Percentiles rank a stretch among this genome's conserved stretches.
Evolutionary conservation across 805 yeast species (phyloP).

Genomic region (Monosporozyma solicola): DNA sequence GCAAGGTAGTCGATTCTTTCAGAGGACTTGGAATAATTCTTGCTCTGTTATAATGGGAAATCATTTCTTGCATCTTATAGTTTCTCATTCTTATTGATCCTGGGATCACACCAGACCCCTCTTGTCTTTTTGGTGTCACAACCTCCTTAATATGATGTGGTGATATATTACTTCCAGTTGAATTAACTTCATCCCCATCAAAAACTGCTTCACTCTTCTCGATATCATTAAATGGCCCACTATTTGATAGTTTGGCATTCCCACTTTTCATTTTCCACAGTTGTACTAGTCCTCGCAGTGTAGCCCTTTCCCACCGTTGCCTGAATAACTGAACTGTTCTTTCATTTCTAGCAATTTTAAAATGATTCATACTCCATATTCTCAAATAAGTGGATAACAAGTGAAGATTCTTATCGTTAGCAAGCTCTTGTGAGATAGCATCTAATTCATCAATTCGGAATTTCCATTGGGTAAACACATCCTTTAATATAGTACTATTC

Average conservation of each 20-base stretch:
- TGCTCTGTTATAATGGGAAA: slow-evolving; percentile 28
- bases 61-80: slow-evolving; percentile 31
- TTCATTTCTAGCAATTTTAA: slow-evolving; percentile 30
- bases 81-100: slow-evolving; percentile 32
- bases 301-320: slow-evolving; percentile 35
- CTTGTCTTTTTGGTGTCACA: background rate
- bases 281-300: slow-evolving; percentile 28
- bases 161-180: background rate
- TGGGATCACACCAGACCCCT: slow-evolving; percentile 21
- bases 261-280: slow-evolving; percentile 28
- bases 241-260: slow-evolving; percentile 3
- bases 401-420: slow-evolving; percentile 18
- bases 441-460: slow-evolving; percentile 10
- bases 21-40: slow-evolving; percentile 33
- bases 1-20: slow-evolving; percentile 17
- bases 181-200: background rate
- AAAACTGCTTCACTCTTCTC: background rate
- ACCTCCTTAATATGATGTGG: background rate
- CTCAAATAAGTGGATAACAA: slow-evolving; percentile 22
- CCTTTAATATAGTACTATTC: background rate
- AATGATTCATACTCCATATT: slow-evolving; percentile 28
- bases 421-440: slow-evolving; percentile 9
- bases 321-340: slow-evolving; percentile 28
- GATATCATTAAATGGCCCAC: background rate
- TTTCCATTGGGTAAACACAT: background rate